Base-by-base conservation (phyloP, 352 stramenopile species). In the Pythium coloratum region DNA sequence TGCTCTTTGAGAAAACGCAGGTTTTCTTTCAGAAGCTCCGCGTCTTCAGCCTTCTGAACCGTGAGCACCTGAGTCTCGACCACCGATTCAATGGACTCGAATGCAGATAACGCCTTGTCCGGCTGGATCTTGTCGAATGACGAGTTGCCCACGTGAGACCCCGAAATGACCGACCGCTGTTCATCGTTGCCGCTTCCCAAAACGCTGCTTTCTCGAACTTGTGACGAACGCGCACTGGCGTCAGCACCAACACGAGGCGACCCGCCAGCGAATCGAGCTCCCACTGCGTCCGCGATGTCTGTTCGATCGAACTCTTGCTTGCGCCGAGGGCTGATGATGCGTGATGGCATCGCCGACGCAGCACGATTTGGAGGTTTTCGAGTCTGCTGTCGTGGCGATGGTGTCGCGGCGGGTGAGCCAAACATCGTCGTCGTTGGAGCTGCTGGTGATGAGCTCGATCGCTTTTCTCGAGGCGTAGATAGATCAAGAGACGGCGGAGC, bases 1-100 rank as follows among this genome's bases (percentile, higher is more conserved):
- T 93, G 84, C 47, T 92, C 81, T 67, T 82, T 87, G 30, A 95
- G 55, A 6, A 86, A 64, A 7, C 72, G 60, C n/a, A 92, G 74
- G 38, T 88, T 74, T 56, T 84, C 66, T 8, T 67, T 70, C 13
- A 91, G 60, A 30, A 82, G 61, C 1, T 77, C 73, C 40, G 40
- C 46, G 26, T 84, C 75, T 32, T 69, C 62, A 33, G 78, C 38
- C 9, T 51, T 64, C 18, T 75, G 64, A 38, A 76, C 68, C 14
- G 76, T 65, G 16, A 92, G 50, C 18, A 91, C 72, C 54, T 90
- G 82, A 30, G 88, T 68, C 44, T 80, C 69, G 49, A 91, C 57
- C 12, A 75, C 77, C 57, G 78, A 65, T 58, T 92, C 84, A 28
- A 93, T 80, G 2, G 81, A 82, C 18, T 80, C 72, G 59, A 93